phyloP scores from a whole-genome alignment of 345 rosid species.

The Firmiana major region DNA sequence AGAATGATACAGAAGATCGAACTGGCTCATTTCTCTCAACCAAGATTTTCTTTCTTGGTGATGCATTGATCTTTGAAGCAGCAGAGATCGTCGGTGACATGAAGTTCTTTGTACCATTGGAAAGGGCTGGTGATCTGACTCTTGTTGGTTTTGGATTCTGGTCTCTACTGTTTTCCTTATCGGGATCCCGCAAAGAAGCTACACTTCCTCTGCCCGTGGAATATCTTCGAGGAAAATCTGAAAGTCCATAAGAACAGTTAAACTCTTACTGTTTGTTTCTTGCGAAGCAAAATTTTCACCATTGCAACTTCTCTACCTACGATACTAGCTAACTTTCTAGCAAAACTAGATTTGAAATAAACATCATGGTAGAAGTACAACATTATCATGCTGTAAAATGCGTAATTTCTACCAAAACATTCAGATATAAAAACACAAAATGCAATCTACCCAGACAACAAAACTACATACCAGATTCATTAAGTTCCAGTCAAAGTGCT shows the following conservation, averaged over 20 bases:
- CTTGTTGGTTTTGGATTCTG: conserved; percentile 30
- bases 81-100: conserved; percentile 93
- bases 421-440: too few relatives aligned
- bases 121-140: conserved; percentile 34
- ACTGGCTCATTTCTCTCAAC: conserved; percentile 51
- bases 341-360: background rate
- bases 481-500: background rate
- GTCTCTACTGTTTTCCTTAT: conserved; percentile 62
- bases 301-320: background rate
- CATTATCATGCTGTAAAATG: background rate
- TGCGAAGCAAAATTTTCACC: background rate
- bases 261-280: background rate
- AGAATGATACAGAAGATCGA: conserved; percentile 41
- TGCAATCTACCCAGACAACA: background rate
- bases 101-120: conserved; percentile 61
- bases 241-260: background rate
- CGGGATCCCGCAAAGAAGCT: conserved; percentile 34
- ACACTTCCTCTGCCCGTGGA: conserved; percentile 41
- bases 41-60: conserved; percentile 75
- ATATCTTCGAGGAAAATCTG: conserved; percentile 44
- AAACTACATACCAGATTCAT: background rate
- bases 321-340: background rate
- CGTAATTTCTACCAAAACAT: background rate
- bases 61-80: conserved; percentile 61
- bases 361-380: background rate